Conservation (phyloP, 2,329 filamentous ascomycete genomes). For the Claviceps cyperi region DNA sequence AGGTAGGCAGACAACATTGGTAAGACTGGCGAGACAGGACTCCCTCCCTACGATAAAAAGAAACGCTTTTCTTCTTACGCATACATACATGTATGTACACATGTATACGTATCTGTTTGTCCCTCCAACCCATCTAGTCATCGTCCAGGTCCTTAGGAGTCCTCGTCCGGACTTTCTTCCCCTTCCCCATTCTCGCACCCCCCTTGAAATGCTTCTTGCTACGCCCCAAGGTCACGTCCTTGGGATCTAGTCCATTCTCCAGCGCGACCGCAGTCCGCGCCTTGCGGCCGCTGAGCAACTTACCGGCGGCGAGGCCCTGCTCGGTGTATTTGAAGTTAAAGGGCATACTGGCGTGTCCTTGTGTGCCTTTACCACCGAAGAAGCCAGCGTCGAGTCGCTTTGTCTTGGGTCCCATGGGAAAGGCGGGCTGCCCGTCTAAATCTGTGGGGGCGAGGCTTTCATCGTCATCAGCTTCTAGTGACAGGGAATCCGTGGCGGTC, state of each 20-base stretch:
- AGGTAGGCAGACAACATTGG: too few relatives aligned
- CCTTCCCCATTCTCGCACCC: conserved; percentile 46
- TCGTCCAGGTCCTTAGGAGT: conserved; percentile 4
- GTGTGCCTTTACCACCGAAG: conserved; percentile 53
- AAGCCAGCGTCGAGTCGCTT: conserved; percentile 74
- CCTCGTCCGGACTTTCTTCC: conserved; percentile 22
- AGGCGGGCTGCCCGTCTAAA: conserved; percentile 31
- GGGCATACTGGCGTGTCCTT: conserved; percentile 58
- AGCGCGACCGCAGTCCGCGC: conserved; percentile 65
- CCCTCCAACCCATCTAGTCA: not conserved
- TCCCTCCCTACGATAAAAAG: too few relatives aligned
- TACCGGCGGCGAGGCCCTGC: conserved; percentile 46
- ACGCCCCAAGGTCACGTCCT: conserved; percentile 49
- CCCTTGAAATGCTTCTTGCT: conserved; percentile 94
- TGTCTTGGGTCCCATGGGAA: conserved; percentile 57
- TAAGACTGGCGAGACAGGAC: too few relatives aligned
- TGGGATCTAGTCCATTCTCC: conserved; percentile 72
- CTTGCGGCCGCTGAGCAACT: conserved; percentile 71
- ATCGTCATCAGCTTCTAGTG: conserved; percentile 19
- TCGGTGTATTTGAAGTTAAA: conserved; percentile 85
- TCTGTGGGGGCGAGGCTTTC: conserved; percentile 15
- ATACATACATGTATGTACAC: not conserved
- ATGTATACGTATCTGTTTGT: too few relatives aligned
- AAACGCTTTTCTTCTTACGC: too few relatives aligned
- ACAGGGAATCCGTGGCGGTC: conserved; percentile 31